Percentiles rank a stretch among this genome's conserved stretches.
Conservation (phyloP, 1,139 yeast genomes). For the Nematodospora anomalae region DNA sequence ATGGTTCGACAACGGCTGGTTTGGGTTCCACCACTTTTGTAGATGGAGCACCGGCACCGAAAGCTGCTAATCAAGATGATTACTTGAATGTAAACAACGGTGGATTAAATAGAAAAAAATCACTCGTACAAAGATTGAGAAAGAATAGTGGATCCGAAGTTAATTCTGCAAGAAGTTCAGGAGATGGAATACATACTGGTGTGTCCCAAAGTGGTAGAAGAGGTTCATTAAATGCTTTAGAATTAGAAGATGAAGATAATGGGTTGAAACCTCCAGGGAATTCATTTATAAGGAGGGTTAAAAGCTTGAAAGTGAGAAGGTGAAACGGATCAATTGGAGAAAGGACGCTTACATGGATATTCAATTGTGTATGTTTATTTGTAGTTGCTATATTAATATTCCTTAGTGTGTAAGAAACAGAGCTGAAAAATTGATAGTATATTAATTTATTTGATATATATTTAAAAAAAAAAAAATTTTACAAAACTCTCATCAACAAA, state of each 20-base stretch:
- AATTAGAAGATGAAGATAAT: conserved; percentile 20
- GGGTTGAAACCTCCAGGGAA: conserved; percentile 35
- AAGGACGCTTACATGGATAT: background rate
- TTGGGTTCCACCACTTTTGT: conserved; percentile 88
- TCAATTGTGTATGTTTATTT: background rate
- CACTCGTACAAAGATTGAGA: conserved; percentile 67
- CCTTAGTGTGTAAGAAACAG: background rate
- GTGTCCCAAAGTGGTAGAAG: conserved; percentile 17
- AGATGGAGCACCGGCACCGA: conserved; percentile 95
- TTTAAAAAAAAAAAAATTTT: conserved; percentile 4
- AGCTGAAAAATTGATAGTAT: conserved; percentile 1
- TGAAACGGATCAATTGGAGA: no score
- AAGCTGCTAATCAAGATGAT: conserved; percentile 29
- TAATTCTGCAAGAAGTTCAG: conserved; percentile 38
- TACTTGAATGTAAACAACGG: conserved; percentile 27
- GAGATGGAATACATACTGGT: conserved; percentile 22
- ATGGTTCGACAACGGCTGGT: conserved; percentile 84
- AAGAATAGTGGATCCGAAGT: conserved; percentile 38
- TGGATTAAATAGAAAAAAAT: conserved; percentile 69
- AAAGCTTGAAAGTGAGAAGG: conserved; percentile 77
- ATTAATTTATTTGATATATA: no score
- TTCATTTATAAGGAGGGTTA: conserved; percentile 77
- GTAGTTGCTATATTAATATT: background rate
- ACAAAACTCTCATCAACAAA: background rate
- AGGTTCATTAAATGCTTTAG: conserved; percentile 20